These are phyloP conservation scores for Acanthamoeba triangularis DNA, from an alignment of 208 protist species.

Conservation along the genomic window DNA sequence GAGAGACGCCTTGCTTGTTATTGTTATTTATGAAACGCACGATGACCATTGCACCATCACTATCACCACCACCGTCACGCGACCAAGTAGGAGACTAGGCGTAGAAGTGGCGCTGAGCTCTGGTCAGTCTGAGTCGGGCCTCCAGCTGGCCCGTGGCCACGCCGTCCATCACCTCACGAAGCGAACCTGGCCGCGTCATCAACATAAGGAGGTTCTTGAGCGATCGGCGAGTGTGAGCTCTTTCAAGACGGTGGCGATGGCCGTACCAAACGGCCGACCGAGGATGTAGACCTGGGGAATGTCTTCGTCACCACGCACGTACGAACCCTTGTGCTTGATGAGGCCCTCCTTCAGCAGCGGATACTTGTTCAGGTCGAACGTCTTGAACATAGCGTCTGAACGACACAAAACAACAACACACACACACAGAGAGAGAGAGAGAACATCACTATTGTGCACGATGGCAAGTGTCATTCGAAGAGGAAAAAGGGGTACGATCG, in stretches of 20 bases:
- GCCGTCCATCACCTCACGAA: slow-evolving; percentile 25
- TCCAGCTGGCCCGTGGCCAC: slow-evolving; percentile 16
- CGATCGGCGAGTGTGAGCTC: background rate
- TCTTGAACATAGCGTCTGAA: slow-evolving; percentile 57
- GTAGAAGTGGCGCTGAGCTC: slow-evolving; percentile 40
- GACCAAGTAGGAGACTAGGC: background rate
- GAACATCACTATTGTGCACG: background rate
- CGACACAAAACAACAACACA: background rate
- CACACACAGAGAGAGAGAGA: too few species aligned
- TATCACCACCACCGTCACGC: too few species aligned
- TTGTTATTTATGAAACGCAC: background rate
- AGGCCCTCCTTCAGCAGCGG: slow-evolving; percentile 47
- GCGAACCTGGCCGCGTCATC: background rate
- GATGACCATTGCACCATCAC: background rate
- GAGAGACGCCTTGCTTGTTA: background rate
- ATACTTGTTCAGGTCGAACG: slow-evolving; percentile 65
- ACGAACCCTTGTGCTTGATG: slow-evolving; percentile 50
- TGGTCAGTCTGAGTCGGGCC: slow-evolving; percentile 26
- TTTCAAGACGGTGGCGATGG: background rate
- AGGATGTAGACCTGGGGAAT: slow-evolving; percentile 65
- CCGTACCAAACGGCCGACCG: slow-evolving; percentile 16
- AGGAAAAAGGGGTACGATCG: background rate
- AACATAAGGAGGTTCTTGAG: background rate
- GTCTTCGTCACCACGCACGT: slow-evolving; percentile 21
- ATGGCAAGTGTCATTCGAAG: background rate